These are phyloP conservation scores for Phoma herbarum DNA, from an alignment of 2,329 filamentous ascomycete genomes.

Conservation along the genomic window DNA sequence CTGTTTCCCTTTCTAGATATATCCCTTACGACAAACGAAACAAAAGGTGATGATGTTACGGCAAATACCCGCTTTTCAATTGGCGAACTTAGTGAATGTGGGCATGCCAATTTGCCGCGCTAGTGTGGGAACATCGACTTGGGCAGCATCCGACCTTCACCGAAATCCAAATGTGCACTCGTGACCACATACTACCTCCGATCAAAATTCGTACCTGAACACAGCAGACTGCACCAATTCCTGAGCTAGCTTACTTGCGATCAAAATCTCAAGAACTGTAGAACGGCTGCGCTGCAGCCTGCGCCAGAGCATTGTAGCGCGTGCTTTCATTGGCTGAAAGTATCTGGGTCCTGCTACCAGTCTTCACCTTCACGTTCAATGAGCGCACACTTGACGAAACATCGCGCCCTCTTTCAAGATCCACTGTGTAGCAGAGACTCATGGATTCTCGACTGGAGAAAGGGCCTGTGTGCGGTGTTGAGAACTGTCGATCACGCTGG, in stretches of 20 bases:
- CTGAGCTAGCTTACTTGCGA: not conserved
- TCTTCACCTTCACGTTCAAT: not conserved
- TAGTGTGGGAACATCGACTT: conserved; percentile 32
- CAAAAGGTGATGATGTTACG: conserved; percentile 49
- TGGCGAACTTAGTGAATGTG: conserved; percentile 37
- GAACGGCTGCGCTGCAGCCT: conserved; percentile 11
- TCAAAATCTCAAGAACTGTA: not conserved
- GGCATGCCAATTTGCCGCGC: conserved; percentile 28
- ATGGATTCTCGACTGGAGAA: conserved; percentile 32
- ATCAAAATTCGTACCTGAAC: not conserved
- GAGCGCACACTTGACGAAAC: not conserved
- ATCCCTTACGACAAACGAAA: conserved; percentile 49
- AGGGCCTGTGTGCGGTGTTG: conserved; percentile 59
- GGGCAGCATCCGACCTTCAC: conserved; percentile 1
- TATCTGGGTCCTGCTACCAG: not conserved
- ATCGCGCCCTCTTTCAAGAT: not conserved
- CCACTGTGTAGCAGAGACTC: not conserved
- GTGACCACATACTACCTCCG: not conserved
- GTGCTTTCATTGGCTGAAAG: conserved; percentile 8
- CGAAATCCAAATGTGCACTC: not conserved
- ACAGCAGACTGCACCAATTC: not conserved
- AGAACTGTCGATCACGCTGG: conserved; percentile 74
- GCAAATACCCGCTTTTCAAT: conserved; percentile 32
- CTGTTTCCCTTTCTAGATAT: conserved; percentile 45
- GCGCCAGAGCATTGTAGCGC: not conserved